A percentile compares a stretch with the other conserved stretches of the same genome.
phyloP scores from a whole-genome alignment of 2,329 filamentous ascomycete genomes.

The Cryphonectria carpinicola region DNA sequence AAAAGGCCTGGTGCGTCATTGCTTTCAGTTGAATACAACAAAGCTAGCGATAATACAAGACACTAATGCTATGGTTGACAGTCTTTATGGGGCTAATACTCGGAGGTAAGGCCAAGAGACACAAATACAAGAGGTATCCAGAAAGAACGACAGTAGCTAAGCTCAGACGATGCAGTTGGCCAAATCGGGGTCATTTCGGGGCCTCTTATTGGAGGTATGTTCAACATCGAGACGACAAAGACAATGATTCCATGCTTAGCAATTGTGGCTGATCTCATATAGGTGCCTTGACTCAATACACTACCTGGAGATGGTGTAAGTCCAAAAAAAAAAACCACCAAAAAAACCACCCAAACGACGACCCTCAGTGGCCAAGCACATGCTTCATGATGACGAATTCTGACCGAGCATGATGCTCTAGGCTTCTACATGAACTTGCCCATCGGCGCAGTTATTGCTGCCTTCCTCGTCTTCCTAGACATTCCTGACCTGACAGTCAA shows the following conservation, averaged over 20 bases:
- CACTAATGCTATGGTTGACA: not conserved
- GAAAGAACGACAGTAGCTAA: not conserved
- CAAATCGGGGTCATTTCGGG: not conserved
- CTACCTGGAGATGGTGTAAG: constrained; percentile 48
- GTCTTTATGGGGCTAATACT: not conserved
- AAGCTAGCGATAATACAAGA: not conserved
- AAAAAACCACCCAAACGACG: not conserved
- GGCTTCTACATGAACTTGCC: constrained; percentile 50
- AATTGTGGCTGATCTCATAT: constrained; percentile 33
- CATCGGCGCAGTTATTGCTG: constrained; percentile 40
- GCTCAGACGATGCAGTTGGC: not conserved
- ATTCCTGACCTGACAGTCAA: constrained; percentile 40
- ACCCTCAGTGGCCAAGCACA: not conserved
- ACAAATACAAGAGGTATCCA: not conserved
- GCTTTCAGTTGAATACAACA: not conserved
- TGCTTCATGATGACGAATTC: constrained; percentile 16
- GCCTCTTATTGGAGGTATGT: not conserved
- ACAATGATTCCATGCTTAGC: not conserved
- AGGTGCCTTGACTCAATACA: constrained; percentile 45
- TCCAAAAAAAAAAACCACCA: not conserved
- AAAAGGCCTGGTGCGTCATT: constrained; percentile 9
- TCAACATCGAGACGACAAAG: too few relatives aligned
- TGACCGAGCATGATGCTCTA: constrained; percentile 7
- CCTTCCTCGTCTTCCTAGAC: constrained; percentile 36
- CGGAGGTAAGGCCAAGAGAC: not conserved